Evolutionary conservation across 768 basidiomycete genomes (phyloP).

Genomic region (Rhodotorula sphaerocarpa): DNA sequence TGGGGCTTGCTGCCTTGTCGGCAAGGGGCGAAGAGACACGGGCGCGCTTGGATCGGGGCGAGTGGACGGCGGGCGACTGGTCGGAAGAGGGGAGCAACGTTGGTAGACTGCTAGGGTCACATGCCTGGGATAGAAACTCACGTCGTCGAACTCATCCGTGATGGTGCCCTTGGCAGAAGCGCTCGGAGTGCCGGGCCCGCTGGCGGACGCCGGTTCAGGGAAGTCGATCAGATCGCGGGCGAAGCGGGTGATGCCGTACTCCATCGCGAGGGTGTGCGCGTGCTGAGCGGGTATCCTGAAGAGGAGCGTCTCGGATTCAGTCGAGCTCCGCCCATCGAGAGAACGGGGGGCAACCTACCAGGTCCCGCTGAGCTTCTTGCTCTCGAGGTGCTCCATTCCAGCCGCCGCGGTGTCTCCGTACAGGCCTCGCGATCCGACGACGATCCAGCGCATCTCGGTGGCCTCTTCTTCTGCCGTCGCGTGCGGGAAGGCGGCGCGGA

Average conservation of each 20-base stretch:
- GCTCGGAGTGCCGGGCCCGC: constrained; percentile 1
- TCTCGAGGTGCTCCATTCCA: constrained; percentile 26
- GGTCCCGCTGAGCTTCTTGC: constrained; percentile 32
- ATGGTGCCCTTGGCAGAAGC: not conserved
- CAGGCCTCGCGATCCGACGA: constrained; percentile 7
- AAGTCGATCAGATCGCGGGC: constrained; percentile 32
- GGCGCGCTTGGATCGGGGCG: constrained; percentile 29
- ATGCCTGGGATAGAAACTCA: not conserved
- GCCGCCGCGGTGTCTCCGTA: constrained; percentile 33
- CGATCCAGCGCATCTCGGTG: constrained; percentile 34
- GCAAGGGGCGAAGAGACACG: constrained; percentile 22
- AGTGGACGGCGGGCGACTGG: constrained; percentile 20
- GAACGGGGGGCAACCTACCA: constrained; percentile 7
- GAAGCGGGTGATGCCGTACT: constrained; percentile 35
- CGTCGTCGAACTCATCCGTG: constrained; percentile 6
- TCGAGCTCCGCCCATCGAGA: no score
- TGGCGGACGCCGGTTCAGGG: not conserved
- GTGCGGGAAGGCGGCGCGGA: constrained; percentile 35
- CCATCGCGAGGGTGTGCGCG: constrained; percentile 25
- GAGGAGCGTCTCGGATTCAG: no score
- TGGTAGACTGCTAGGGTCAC: not conserved
- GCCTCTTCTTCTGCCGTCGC: constrained; percentile 29
- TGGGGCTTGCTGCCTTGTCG: not conserved
- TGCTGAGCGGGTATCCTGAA: constrained; percentile 31
- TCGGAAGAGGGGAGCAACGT: not conserved